Conservation (phyloP, 768 basidiomycete genomes). For the Lactarius tabidus region DNA sequence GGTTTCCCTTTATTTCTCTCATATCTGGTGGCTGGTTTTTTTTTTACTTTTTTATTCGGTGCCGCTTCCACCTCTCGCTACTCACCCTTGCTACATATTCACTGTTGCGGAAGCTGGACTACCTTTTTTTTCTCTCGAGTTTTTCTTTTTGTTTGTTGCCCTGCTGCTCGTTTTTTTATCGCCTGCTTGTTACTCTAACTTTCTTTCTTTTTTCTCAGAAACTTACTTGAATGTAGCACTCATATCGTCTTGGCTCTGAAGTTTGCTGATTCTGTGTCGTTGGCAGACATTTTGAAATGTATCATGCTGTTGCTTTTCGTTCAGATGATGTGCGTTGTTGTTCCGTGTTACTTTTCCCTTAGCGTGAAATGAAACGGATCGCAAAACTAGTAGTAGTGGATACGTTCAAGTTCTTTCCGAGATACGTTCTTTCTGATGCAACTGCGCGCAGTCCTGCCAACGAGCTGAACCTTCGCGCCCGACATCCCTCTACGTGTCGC, state of each 20-base stretch:
- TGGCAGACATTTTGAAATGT: slow-evolving; percentile 1
- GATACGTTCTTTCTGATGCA: too few relatives aligned
- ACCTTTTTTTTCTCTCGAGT: background rate
- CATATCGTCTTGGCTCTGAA: slow-evolving; percentile 1
- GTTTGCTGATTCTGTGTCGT: background rate
- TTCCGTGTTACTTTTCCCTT: too few relatives aligned
- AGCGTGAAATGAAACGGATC: too few relatives aligned
- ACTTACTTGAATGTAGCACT: slow-evolving; percentile 15
- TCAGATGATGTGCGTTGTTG: too few relatives aligned
- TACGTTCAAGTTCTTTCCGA: too few relatives aligned
- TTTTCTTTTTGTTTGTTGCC: background rate
- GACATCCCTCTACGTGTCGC: too few relatives aligned
- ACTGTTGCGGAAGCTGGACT: slow-evolving; percentile 2
- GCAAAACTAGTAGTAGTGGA: too few relatives aligned
- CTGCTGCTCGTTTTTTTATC: background rate
- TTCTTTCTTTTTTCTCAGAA: background rate
- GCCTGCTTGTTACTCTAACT: background rate
- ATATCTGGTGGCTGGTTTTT: background rate
- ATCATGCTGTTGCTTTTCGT: background rate
- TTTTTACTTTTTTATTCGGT: background rate
- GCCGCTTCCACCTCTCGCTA: background rate
- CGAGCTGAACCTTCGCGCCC: too few relatives aligned
- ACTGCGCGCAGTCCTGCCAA: too few relatives aligned
- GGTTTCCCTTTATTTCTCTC: background rate
- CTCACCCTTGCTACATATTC: background rate